phyloP scores from a whole-genome alignment of 306 rosid genomes.

The Sechiopsis laciniata region DNA sequence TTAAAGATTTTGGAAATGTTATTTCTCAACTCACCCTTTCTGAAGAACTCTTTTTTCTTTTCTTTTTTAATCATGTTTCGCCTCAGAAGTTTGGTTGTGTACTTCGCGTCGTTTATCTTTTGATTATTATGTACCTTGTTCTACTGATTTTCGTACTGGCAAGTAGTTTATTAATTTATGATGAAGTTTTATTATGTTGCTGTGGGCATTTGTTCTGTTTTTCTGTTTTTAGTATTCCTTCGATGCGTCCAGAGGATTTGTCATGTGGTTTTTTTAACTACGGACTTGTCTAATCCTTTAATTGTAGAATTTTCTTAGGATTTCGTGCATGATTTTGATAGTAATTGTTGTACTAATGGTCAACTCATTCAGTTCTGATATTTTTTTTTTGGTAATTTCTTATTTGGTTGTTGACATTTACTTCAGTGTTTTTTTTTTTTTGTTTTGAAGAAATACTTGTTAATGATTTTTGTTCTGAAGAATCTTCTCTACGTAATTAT shows the following conservation, averaged over 20 bases:
- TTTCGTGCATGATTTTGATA: neutral
- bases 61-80: neutral
- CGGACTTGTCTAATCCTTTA: no score
- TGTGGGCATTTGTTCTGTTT: neutral
- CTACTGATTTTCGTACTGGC: neutral
- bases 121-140: neutral
- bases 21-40: neutral
- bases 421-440: no score
- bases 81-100: neutral
- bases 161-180: neutral
- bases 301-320: neutral
- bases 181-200: neutral
- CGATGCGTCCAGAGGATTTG: neutral
- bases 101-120: neutral
- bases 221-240: neutral
- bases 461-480: no score
- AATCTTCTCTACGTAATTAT: no score
- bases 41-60: neutral
- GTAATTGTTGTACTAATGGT: neutral
- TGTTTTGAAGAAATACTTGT: no score
- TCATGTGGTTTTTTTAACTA: neutral
- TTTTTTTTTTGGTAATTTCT: no score
- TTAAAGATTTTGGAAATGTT: slow-evolving; percentile 5
- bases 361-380: neutral
- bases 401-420: no score